phyloP scores from a whole-genome alignment of 2,329 filamentous ascomycete genomes.

The Ophiostoma piceae region DNA sequence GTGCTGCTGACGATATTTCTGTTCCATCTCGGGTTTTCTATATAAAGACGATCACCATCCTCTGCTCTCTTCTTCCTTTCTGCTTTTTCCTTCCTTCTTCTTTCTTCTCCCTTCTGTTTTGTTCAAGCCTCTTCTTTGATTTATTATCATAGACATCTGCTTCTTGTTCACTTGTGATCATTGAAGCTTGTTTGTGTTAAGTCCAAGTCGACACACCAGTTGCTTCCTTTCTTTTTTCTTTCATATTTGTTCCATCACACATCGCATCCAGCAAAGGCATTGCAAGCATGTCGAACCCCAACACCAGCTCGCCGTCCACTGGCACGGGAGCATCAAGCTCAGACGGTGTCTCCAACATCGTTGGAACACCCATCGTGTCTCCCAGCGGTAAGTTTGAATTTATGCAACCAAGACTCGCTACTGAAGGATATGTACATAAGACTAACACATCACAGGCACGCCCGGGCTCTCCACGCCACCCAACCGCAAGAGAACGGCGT shows the following conservation, averaged over 20 bases:
- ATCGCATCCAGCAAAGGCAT: neutral
- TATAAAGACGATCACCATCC: neutral
- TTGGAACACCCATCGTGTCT: neutral
- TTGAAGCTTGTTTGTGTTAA: neutral
- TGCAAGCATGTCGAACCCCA: slow-evolving; percentile 3
- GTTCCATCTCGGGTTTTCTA: neutral
- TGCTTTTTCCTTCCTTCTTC: neutral
- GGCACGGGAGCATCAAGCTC: neutral
- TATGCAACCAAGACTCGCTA: neutral
- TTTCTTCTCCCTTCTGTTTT: neutral
- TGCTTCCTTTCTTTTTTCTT: neutral
- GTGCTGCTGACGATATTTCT: neutral
- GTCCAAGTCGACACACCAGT: neutral
- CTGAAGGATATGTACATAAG: neutral
- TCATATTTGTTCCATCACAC: neutral
- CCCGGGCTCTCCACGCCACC: neutral
- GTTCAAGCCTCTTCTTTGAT: neutral
- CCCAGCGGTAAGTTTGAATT: slow-evolving; percentile 1
- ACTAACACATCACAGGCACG: slow-evolving; percentile 1
- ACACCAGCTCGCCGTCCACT: slow-evolving; percentile 3
- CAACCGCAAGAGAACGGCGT: slow-evolving; percentile 10
- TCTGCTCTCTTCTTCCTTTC: neutral
- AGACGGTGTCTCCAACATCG: neutral
- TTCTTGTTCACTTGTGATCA: neutral
- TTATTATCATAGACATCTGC: neutral